These are phyloP conservation scores for Ganoderma lucidum DNA, from an alignment of 1,284 basidiomycete genomes.

Conservation along the genomic window DNA sequence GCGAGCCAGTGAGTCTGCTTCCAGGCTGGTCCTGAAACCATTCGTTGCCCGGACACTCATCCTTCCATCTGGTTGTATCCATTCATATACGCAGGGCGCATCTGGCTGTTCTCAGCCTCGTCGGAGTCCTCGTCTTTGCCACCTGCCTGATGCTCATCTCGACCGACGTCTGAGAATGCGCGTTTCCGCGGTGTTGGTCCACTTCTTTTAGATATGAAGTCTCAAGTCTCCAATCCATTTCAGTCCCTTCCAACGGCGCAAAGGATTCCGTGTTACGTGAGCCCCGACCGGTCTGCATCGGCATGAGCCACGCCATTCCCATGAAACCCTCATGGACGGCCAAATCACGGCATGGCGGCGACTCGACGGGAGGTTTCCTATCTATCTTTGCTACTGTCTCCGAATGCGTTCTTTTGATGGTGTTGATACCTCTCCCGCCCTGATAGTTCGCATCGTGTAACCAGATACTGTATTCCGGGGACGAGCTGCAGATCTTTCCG, in stretches of 20 bases:
- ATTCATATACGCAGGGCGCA: constrained; percentile 28
- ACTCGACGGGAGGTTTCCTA: constrained; percentile 21
- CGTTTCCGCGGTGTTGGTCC: constrained; percentile 2
- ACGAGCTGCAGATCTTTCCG: constrained; percentile 16
- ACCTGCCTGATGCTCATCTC: constrained; percentile 37
- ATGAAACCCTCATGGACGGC: constrained; percentile 8
- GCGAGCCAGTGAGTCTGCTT: constrained; percentile 59
- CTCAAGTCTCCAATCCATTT: neutral
- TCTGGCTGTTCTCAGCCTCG: constrained; percentile 33
- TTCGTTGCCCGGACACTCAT: constrained; percentile 14
- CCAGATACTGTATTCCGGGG: neutral
- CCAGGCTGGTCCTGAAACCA: constrained; percentile 1
- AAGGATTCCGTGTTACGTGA: constrained; percentile 12
- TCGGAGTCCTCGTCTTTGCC: constrained; percentile 36
- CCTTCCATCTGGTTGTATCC: constrained; percentile 12
- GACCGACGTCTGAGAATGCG: constrained; percentile 26
- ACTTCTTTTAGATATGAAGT: neutral
- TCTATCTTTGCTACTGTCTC: constrained; percentile 33
- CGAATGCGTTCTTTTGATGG: constrained; percentile 25
- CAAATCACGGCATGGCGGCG: neutral
- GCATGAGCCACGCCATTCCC: neutral
- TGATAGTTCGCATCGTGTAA: constrained; percentile 27
- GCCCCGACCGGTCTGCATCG: neutral
- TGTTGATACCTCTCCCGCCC: constrained; percentile 18
- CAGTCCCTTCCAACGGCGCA: neutral